phyloP scores from a whole-genome alignment of 2,329 filamentous ascomycete species.

The Microdochium bolleyi region DNA sequence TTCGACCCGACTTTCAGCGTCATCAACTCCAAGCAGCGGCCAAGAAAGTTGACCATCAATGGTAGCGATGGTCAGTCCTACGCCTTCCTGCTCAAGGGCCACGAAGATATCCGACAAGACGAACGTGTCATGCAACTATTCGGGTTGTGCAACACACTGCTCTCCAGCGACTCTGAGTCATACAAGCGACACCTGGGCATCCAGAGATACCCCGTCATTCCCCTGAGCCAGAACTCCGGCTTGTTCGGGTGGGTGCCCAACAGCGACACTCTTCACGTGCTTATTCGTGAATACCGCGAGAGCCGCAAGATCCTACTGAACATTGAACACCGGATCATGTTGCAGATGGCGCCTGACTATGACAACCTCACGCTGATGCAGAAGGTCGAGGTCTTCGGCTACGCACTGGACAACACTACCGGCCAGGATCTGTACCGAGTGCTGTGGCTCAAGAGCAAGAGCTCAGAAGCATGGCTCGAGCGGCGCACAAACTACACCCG shows the following conservation, averaged over 20 bases:
- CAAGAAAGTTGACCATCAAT: constrained; percentile 77
- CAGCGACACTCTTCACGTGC: constrained; percentile 91
- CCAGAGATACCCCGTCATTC: constrained; percentile 93
- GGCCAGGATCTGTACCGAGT: constrained; percentile 97
- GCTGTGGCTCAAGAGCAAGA: constrained; percentile 97
- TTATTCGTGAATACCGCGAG: constrained; percentile 96
- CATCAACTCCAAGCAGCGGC: constrained; percentile 94
- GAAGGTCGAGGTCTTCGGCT: constrained; percentile 98
- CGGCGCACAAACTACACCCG: constrained; percentile 97
- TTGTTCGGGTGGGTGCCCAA: constrained; percentile 95
- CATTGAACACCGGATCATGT: constrained; percentile 98
- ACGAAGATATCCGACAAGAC: constrained; percentile 97
- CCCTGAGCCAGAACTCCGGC: constrained; percentile 91
- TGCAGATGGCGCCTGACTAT: constrained; percentile 99
- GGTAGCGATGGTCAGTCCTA: constrained; percentile 86
- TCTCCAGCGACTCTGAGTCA: constrained; percentile 88
- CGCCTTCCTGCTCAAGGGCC: constrained; percentile 91
- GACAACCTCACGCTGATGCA: constrained; percentile 99
- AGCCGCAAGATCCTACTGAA: constrained; percentile 96
- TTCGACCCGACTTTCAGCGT: constrained; percentile 88
- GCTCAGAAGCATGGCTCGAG: constrained; percentile 95
- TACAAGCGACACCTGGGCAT: constrained; percentile 97
- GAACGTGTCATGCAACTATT: constrained; percentile 99
- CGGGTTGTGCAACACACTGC: constrained; percentile 90
- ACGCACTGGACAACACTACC: constrained; percentile 97